Percentiles rank a stretch among this genome's conserved stretches.
phyloP scores from a whole-genome alignment of 768 basidiomycete genomes.

The Suillus decipiens region DNA sequence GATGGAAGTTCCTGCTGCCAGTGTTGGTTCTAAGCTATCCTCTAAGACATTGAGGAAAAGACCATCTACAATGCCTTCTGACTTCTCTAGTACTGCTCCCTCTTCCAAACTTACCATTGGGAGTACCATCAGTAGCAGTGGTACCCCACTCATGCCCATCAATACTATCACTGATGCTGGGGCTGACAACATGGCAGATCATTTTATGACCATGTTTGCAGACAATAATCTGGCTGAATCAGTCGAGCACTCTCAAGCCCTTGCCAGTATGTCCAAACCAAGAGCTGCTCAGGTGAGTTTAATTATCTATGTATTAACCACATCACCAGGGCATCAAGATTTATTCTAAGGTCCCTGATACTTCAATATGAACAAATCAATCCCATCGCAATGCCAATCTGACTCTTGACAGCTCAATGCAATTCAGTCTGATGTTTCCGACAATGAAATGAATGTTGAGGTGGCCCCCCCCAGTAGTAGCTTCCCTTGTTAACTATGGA shows the following conservation, averaged over 20 bases:
- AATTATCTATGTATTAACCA: neutral
- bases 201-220: neutral
- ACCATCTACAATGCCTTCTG: neutral
- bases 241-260: neutral
- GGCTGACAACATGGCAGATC: neutral
- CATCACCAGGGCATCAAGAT: neutral
- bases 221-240: neutral
- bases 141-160: neutral
- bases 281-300: neutral
- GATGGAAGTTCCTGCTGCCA: accelerated
- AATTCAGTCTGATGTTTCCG: neutral
- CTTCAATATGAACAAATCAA: neutral
- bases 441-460: neutral
- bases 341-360: neutral
- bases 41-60: no score
- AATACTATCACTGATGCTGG: neutral
- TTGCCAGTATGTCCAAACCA: neutral
- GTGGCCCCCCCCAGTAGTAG: neutral
- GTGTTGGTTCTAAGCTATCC: neutral
- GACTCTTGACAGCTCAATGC: neutral
- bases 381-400: neutral
- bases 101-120: neutral
- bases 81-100: neutral
- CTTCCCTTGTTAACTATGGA: neutral
- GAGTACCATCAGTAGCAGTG: neutral